Percentiles rank a stretch among this genome's conserved stretches.
Conservation (phyloP, 2,329 filamentous ascomycete genomes). For the Pezicula neosporulosa region DNA sequence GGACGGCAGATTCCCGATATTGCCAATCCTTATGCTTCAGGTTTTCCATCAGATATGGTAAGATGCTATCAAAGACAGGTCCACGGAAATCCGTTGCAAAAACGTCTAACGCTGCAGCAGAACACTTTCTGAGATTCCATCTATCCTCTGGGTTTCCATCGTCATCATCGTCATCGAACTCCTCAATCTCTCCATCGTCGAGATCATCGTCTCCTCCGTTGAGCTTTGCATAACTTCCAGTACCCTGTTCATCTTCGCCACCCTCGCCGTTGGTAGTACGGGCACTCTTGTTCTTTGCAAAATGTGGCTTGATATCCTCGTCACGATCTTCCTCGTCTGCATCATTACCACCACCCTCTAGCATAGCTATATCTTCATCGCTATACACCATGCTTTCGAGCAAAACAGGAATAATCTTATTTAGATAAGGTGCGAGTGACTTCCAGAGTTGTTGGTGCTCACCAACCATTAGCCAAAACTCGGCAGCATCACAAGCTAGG, state of each 20-base stretch:
- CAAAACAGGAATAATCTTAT: constrained; percentile 84
- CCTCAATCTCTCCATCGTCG: constrained; percentile 84
- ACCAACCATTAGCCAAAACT: constrained; percentile 94
- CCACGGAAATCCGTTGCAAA: constrained; percentile 88
- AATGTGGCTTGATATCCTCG: constrained; percentile 89
- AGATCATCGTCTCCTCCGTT: constrained; percentile 65
- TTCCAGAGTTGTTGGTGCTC: constrained; percentile 81
- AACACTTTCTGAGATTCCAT: constrained; percentile 97
- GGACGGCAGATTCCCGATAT: constrained; percentile 87
- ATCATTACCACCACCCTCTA: constrained; percentile 83
- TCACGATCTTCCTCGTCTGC: constrained; percentile 87
- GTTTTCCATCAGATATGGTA: constrained; percentile 90
- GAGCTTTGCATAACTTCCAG: constrained; percentile 52
- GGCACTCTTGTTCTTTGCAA: constrained; percentile 66
- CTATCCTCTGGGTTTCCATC: constrained; percentile 81
- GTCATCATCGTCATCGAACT: constrained; percentile 67
- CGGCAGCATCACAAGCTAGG: constrained; percentile 87
- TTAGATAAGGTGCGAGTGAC: constrained; percentile 71
- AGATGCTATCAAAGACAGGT: constrained; percentile 83
- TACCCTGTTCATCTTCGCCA: constrained; percentile 48
- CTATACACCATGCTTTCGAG: constrained; percentile 95
- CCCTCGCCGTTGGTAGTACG: constrained; percentile 38
- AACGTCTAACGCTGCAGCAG: constrained; percentile 89
- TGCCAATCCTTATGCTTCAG: constrained; percentile 88
- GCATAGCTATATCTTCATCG: constrained; percentile 83